phyloP scores from a whole-genome alignment of 495 filamentous ascomycete species.

The Letharia columbiana region DNA sequence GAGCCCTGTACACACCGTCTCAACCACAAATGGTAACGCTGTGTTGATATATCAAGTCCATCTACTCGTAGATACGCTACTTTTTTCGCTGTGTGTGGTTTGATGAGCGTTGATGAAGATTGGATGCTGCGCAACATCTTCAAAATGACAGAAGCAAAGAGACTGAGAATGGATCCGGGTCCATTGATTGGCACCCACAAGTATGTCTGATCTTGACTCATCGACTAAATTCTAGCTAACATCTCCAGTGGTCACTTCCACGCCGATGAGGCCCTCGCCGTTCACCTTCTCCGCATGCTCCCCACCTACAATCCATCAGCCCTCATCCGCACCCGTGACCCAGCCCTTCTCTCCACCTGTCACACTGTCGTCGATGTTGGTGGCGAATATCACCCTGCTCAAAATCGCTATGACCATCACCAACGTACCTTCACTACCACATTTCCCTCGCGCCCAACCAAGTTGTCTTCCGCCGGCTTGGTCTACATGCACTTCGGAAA shows the following conservation, averaged over 20 bases:
- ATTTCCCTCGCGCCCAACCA: conserved; percentile 68
- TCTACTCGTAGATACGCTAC: too few relatives aligned
- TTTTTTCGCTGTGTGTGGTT: too few relatives aligned
- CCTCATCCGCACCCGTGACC: conserved; percentile 84
- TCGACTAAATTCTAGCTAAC: background rate
- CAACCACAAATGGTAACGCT: too few relatives aligned
- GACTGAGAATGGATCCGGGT: conserved; percentile 48
- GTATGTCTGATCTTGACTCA: conserved; percentile 31
- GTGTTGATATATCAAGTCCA: too few relatives aligned
- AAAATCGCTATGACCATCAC: conserved; percentile 90
- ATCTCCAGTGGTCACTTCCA: conserved; percentile 78
- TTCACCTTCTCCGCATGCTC: conserved; percentile 86
- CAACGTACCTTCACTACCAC: conserved; percentile 81
- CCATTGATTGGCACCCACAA: conserved; percentile 83
- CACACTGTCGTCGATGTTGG: conserved; percentile 95
- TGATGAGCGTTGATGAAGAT: too few relatives aligned
- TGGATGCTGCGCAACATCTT: conserved; percentile 29
- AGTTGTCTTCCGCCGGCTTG: conserved; percentile 84
- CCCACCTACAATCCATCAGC: conserved; percentile 65
- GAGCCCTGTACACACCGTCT: too few relatives aligned
- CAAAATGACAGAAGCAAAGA: conserved; percentile 61
- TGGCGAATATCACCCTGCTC: conserved; percentile 70
- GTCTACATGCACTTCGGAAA: conserved; percentile 94
- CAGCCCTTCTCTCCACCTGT: conserved; percentile 65
- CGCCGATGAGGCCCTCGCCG: conserved; percentile 96